These are phyloP conservation scores for Alternaria incomplexa DNA, from an alignment of 2,329 filamentous ascomycete genomes.

Conservation along the genomic window DNA sequence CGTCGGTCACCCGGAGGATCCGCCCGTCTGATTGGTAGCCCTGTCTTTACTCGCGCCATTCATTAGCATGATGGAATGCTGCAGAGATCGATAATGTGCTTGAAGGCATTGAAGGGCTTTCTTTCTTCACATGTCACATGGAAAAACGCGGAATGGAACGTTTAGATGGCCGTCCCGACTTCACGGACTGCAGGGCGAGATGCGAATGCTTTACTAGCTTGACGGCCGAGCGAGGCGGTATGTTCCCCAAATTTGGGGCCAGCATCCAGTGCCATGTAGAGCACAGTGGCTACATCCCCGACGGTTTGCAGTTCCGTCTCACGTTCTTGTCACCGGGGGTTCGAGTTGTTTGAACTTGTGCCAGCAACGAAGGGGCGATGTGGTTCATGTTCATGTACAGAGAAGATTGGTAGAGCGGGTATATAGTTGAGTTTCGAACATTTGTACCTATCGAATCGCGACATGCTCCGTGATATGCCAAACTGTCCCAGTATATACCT, in stretches of 20 bases:
- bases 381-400: neutral
- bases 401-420: neutral
- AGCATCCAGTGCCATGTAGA: neutral
- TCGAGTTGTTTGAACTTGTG: no score
- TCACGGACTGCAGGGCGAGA: neutral
- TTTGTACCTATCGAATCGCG: no score
- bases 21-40: neutral
- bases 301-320: neutral
- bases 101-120: no score
- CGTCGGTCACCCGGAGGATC: neutral
- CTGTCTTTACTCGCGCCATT: no score
- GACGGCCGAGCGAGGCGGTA: neutral
- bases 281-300: neutral
- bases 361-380: no score
- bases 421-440: no score
- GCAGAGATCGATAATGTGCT: neutral
- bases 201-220: neutral
- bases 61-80: neutral
- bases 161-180: rapidly evolving
- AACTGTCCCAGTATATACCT: neutral
- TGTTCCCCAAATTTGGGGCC: rapidly evolving
- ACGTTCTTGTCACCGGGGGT: no score
- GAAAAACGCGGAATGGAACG: neutral
- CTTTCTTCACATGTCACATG: neutral
- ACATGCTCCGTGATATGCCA: neutral